These are phyloP conservation scores for Chalara sp. DNA, from an alignment of 2,329 filamentous ascomycete genomes.

Conservation along the genomic window DNA sequence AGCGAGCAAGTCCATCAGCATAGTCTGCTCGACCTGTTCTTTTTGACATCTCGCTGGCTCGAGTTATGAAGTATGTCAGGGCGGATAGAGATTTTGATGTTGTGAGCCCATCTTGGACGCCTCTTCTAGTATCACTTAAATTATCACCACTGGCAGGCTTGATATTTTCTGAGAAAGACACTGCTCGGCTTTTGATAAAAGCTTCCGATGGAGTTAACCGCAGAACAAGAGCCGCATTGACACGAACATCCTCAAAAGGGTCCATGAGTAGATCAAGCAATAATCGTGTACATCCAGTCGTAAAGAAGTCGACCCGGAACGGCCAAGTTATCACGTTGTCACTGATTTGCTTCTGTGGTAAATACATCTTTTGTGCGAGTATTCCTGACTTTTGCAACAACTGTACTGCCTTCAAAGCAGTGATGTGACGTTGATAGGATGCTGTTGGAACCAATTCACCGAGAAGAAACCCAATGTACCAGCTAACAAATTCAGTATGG, in stretches of 20 bases:
- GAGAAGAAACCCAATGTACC: constrained; percentile 68
- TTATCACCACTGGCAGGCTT: background rate
- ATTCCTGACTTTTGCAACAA: constrained; percentile 47
- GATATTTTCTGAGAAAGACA: background rate
- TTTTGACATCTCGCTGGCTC: constrained; percentile 52
- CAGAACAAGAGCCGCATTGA: constrained; percentile 44
- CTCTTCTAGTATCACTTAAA: background rate
- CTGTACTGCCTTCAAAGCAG: constrained; percentile 64
- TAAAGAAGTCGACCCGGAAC: constrained; percentile 27
- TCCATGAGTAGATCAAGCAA: constrained; percentile 78
- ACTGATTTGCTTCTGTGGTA: background rate
- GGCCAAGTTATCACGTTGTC: constrained; percentile 19
- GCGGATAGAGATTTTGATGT: constrained; percentile 16
- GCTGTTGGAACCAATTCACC: constrained; percentile 71
- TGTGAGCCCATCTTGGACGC: background rate
- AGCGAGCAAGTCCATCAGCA: constrained; percentile 80
- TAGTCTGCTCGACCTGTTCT: constrained; percentile 81
- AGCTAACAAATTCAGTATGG: constrained; percentile 61
- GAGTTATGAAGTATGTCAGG: constrained; percentile 40
- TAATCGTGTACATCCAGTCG: constrained; percentile 48
- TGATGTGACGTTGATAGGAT: constrained; percentile 86
- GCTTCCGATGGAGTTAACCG: constrained; percentile 37
- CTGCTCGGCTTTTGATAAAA: constrained; percentile 6
- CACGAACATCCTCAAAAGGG: constrained; percentile 87
- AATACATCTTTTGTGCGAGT: constrained; percentile 13